These are phyloP conservation scores for Diplosphaera chodatii DNA, from an alignment of 139 green algal genomes.

Conservation along the genomic window DNA sequence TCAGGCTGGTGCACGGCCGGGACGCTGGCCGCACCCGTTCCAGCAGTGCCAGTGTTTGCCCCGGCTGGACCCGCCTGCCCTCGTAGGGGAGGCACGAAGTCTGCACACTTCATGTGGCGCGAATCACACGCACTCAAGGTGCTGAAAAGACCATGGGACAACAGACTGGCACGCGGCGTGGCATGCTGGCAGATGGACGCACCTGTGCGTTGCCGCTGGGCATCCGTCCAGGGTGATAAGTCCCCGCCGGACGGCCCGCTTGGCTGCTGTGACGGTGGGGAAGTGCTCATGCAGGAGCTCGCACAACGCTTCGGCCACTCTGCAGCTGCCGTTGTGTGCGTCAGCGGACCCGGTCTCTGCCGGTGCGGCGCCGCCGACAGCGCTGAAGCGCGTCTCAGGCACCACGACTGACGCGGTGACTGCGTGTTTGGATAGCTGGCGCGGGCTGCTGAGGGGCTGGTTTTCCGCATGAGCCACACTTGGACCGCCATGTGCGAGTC, in stretches of 20 bases:
- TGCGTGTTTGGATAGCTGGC: too few relatives aligned
- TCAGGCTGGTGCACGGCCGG: background rate
- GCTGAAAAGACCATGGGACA: background rate
- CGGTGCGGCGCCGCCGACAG: too few relatives aligned
- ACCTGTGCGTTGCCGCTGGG: background rate
- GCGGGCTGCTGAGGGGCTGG: too few relatives aligned
- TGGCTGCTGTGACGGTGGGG: conserved; percentile 12
- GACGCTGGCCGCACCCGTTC: conserved; percentile 1
- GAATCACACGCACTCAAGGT: background rate
- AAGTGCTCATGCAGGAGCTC: conserved; percentile 12
- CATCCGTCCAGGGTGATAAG: conserved; percentile 21
- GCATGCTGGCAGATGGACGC: background rate
- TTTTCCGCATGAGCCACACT: too few relatives aligned
- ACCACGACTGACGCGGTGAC: background rate
- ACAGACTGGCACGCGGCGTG: background rate
- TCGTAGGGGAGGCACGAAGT: too few relatives aligned
- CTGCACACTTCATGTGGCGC: background rate
- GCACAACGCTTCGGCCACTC: conserved; percentile 2
- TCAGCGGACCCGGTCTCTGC: background rate
- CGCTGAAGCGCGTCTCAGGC: too few relatives aligned
- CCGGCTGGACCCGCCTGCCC: conserved; percentile 13
- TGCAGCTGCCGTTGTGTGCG: background rate
- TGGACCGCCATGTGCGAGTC: too few relatives aligned
- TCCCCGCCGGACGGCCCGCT: conserved; percentile 14
- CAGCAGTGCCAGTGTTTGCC: conserved; percentile 10